Evolutionary conservation across 202 grass and related monocot species (phyloP).

Genomic region (Digitaria exilis): DNA sequence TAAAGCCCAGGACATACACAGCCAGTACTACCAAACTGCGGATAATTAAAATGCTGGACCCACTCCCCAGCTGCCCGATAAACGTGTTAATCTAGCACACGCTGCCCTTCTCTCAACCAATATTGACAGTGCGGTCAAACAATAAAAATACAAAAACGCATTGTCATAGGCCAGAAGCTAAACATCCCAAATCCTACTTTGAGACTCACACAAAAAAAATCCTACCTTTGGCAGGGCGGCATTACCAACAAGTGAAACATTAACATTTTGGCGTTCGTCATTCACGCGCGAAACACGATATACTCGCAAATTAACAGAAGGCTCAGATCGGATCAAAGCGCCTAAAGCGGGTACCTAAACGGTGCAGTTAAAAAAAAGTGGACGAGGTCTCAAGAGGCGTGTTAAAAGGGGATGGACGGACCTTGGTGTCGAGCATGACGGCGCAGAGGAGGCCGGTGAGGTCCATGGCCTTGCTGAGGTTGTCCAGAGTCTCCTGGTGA

Average conservation of each 20-base stretch:
- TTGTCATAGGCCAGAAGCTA: not conserved
- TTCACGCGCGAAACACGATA: not conserved
- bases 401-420: no score
- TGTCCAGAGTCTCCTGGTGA: constrained; percentile 81
- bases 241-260: not conserved
- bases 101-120: not conserved
- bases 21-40: not conserved
- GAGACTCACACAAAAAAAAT: no score
- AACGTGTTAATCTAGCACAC: not conserved
- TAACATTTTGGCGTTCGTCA: not conserved
- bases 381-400: no score
- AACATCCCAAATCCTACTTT: not conserved
- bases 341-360: not conserved
- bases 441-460: constrained; percentile 72
- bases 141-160: constrained; percentile 11
- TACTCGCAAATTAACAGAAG: not conserved
- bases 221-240: not conserved
- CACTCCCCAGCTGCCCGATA: not conserved
- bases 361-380: not conserved
- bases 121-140: constrained; percentile 22
- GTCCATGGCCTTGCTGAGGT: constrained; percentile 72
- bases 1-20: not conserved
- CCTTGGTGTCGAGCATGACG: constrained; percentile 89
- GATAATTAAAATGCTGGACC: not conserved
- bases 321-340: constrained; percentile 29